phyloP scores from a whole-genome alignment of 192 early-diverging fungal genomes.

The Rhizoclosmatium sp. region DNA sequence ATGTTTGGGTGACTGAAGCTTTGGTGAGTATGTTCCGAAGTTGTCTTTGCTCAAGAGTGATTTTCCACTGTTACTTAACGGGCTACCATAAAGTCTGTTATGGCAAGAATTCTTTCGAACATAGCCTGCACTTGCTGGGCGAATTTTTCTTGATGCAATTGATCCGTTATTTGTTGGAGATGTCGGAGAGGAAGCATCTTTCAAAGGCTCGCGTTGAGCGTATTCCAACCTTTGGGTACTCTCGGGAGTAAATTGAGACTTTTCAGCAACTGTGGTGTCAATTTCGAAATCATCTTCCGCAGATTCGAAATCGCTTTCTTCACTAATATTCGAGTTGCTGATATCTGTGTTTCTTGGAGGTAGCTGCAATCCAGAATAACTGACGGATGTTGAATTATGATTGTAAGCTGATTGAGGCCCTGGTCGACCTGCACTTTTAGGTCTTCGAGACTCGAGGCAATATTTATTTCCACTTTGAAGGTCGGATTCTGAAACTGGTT shows the following conservation, averaged over 20 bases:
- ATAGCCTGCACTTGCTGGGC: not conserved
- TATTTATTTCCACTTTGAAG: not conserved
- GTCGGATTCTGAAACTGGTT: not conserved
- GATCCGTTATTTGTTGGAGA: too few relatives aligned
- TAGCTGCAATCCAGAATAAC: too few relatives aligned
- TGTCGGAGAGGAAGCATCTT: not conserved
- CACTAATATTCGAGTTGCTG: too few relatives aligned
- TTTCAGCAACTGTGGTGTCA: too few relatives aligned
- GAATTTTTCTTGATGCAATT: not conserved
- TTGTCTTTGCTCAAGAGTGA: not conserved
- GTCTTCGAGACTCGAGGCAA: too few relatives aligned
- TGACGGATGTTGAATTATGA: too few relatives aligned
- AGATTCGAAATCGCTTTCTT: too few relatives aligned
- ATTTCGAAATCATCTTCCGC: too few relatives aligned
- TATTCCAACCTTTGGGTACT: not conserved
- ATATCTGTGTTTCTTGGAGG: too few relatives aligned
- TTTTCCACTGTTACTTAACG: not conserved
- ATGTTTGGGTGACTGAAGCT: not conserved
- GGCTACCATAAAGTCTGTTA: not conserved
- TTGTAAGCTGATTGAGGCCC: too few relatives aligned
- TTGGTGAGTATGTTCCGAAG: not conserved
- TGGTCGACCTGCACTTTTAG: too few relatives aligned
- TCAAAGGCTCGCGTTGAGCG: not conserved
- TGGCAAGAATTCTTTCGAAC: not conserved
- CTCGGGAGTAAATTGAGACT: too few relatives aligned